These are phyloP conservation scores for Verticillium isaacii DNA, from an alignment of 2,329 filamentous ascomycete species.

Conservation along the genomic window DNA sequence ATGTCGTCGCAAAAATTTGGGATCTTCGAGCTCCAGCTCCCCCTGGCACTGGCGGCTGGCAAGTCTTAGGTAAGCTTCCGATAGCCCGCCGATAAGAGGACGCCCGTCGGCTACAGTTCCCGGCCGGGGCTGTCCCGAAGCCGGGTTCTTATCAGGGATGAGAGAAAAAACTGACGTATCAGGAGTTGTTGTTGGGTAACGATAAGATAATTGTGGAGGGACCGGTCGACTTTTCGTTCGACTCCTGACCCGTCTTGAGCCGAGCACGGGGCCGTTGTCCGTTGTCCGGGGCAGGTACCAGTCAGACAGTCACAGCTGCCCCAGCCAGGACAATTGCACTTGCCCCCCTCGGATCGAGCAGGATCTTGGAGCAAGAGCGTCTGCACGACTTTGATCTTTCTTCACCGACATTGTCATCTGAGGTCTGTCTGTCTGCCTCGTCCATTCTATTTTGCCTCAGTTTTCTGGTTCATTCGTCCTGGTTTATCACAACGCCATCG, in stretches of 20 bases:
- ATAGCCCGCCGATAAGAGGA: background rate
- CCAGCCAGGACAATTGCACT: background rate
- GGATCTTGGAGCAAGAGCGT: background rate
- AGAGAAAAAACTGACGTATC: background rate
- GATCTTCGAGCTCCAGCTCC: background rate
- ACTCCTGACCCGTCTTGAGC: constrained; percentile 1
- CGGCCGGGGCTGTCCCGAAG: background rate
- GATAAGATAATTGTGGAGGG: constrained; percentile 1
- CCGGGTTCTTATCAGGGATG: background rate
- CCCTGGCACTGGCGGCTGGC: background rate
- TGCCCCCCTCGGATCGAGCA: background rate
- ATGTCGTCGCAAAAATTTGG: constrained; percentile 4
- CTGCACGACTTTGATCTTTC: background rate
- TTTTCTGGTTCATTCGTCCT: background rate
- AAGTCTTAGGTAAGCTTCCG: background rate
- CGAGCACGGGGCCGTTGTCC: background rate
- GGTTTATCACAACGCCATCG: background rate
- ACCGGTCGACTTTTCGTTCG: background rate
- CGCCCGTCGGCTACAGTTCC: background rate
- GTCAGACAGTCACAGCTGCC: background rate
- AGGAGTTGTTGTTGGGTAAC: background rate
- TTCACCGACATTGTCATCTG: background rate
- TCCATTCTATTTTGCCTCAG: background rate
- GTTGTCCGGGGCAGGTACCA: background rate
- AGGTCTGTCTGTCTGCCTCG: too few species aligned